A percentile compares a stretch with the other conserved stretches of the same genome.
Conservation (phyloP, 2,329 filamentous ascomycete species). For the Verticillium klebahnii region DNA sequence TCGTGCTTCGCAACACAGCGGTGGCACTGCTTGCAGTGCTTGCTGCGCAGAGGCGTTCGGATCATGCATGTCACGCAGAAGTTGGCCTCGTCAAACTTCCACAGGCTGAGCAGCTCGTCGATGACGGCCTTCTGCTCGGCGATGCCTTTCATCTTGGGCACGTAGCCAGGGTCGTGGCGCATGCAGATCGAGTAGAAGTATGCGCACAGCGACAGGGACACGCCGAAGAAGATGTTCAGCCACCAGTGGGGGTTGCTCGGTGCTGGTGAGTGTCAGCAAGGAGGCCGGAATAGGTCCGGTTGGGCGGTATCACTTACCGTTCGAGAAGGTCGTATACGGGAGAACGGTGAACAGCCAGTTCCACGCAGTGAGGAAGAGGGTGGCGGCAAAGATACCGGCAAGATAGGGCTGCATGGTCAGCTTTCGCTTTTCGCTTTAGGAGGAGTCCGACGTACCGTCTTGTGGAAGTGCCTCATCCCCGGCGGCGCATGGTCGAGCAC, state of each 20-base stretch:
- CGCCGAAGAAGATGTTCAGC: slow-evolving; percentile 70
- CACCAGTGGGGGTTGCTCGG: slow-evolving; percentile 65
- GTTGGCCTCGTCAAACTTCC: slow-evolving; percentile 90
- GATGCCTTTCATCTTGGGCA: slow-evolving; percentile 85
- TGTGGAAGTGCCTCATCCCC: slow-evolving; percentile 86
- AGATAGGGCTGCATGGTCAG: slow-evolving; percentile 68
- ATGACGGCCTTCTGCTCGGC: slow-evolving; percentile 87
- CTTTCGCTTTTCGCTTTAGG: slow-evolving; percentile 11
- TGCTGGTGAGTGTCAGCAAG: slow-evolving; percentile 39
- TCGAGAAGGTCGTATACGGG: slow-evolving; percentile 34
- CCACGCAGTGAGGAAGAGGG: slow-evolving; percentile 74
- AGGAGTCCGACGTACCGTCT: slow-evolving; percentile 58
- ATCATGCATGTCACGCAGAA: slow-evolving; percentile 97
- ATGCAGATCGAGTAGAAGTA: slow-evolving; percentile 90
- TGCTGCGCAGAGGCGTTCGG: slow-evolving; percentile 84
- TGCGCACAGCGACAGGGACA: slow-evolving; percentile 59
- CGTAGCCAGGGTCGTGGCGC: slow-evolving; percentile 84
- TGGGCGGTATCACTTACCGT: slow-evolving; percentile 43
- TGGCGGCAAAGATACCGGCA: slow-evolving; percentile 85
- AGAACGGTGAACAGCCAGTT: slow-evolving; percentile 73
- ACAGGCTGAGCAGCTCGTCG: slow-evolving; percentile 75
- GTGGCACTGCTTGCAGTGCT: slow-evolving; percentile 88
- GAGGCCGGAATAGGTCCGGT: neutral
- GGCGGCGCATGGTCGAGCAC: slow-evolving; percentile 76
- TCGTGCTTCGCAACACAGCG: slow-evolving; percentile 95